A percentile compares a stretch with the other conserved stretches of the same genome.
phyloP scores from a whole-genome alignment of 2,329 filamentous ascomycete genomes.

The Myriosclerotinia duriaeana region DNA sequence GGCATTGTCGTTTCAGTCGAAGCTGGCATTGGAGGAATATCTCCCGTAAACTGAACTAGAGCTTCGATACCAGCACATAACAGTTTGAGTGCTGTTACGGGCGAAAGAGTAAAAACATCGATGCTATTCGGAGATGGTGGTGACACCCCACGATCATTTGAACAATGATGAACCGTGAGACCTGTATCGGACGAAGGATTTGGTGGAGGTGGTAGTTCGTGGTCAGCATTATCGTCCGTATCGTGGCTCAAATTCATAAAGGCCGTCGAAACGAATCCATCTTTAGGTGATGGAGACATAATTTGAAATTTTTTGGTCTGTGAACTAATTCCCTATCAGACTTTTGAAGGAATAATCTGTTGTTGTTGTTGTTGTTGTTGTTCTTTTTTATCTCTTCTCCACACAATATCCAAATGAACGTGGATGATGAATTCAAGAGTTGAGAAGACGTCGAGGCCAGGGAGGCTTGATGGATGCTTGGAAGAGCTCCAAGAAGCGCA shows the following conservation, averaged over 20 bases:
- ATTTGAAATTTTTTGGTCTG: not conserved
- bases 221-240: constrained; percentile 37
- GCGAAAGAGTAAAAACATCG: constrained; percentile 71
- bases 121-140: constrained; percentile 46
- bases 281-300: constrained; percentile 12
- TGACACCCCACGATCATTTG: constrained; percentile 34
- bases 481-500: constrained; percentile 32
- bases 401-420: constrained; percentile 16
- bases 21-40: constrained; percentile 73
- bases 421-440: constrained; percentile 15
- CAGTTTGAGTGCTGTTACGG: constrained; percentile 74
- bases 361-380: not conserved
- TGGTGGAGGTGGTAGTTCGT: constrained; percentile 37
- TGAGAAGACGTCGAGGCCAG: constrained; percentile 32
- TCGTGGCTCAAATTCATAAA: constrained; percentile 36
- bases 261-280: not conserved
- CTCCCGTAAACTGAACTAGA: constrained; percentile 50
- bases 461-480: constrained; percentile 30
- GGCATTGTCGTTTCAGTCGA: constrained; percentile 62
- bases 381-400: not conserved
- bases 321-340: not conserved
- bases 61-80: constrained; percentile 71
- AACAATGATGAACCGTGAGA: constrained; percentile 32
- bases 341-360: constrained; percentile 2
- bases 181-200: constrained; percentile 38